A percentile compares a stretch with the other conserved stretches of the same genome.
Evolutionary conservation across 306 rosid genomes (phyloP).

Genomic region (Psophocarpus tetragonolobus): DNA sequence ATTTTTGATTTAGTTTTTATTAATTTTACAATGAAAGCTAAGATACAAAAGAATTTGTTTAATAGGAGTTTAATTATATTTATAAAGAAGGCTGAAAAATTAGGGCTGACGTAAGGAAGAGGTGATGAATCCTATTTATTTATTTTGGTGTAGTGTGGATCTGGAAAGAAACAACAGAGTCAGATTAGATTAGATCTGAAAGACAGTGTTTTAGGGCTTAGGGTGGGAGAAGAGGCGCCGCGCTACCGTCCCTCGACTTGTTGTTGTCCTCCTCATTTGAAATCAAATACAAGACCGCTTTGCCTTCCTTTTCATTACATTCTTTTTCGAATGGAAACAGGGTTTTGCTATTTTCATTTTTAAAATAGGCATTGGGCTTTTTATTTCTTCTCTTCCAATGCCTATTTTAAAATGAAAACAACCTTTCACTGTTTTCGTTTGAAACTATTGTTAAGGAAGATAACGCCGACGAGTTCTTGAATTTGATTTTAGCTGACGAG

Average conservation of each 20-base stretch:
- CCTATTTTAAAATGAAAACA: slow-evolving; percentile 34
- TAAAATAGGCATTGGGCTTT: slow-evolving; percentile 27
- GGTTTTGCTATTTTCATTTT: slow-evolving; percentile 18
- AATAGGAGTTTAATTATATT: too few species aligned
- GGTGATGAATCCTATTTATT: neutral
- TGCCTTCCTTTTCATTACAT: slow-evolving; percentile 31
- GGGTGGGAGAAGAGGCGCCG: neutral
- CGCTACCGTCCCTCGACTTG: too few species aligned
- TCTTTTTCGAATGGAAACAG: slow-evolving; percentile 19
- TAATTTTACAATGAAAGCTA: too few species aligned
- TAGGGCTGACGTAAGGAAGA: slow-evolving; percentile 1
- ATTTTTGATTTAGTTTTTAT: too few species aligned
- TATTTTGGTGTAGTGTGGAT: neutral
- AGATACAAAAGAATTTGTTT: too few species aligned
- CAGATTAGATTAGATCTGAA: neutral
- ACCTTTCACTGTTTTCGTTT: slow-evolving; percentile 2
- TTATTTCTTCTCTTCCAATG: neutral
- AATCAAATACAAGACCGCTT: slow-evolving; percentile 28
- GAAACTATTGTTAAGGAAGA: slow-evolving; percentile 29
- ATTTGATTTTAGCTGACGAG: slow-evolving; percentile 28
- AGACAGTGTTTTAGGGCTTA: neutral
- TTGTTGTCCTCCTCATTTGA: slow-evolving; percentile 26
- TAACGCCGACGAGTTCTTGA: slow-evolving; percentile 29
- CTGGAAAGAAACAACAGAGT: neutral
- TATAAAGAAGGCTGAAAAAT: neutral